Percentiles rank a stretch among this genome's conserved stretches.
Evolutionary conservation across 352 stramenopile genomes (phyloP).

Genomic region (Phytophthora multivora): DNA sequence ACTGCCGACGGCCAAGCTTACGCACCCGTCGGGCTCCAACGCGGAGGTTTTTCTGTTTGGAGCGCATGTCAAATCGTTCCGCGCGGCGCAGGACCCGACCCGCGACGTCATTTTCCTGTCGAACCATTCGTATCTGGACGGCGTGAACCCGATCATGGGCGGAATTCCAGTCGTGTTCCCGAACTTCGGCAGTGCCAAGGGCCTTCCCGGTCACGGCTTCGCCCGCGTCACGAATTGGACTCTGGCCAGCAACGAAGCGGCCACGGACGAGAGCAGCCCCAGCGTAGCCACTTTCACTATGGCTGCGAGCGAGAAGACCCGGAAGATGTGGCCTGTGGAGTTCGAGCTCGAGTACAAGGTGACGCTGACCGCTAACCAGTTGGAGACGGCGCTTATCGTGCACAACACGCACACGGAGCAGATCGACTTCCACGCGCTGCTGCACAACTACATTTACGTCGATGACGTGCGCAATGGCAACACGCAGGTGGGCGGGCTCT

Average conservation of each 20-base stretch:
- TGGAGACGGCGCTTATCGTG: slow-evolving; percentile 78
- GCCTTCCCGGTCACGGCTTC: slow-evolving; percentile 87
- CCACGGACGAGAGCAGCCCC: slow-evolving; percentile 6
- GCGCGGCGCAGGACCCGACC: slow-evolving; percentile 15
- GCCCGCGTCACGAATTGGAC: slow-evolving; percentile 59
- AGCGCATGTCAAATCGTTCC: slow-evolving; percentile 79
- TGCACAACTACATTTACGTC: slow-evolving; percentile 94
- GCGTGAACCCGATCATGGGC: slow-evolving; percentile 84
- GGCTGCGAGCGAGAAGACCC: slow-evolving; percentile 28
- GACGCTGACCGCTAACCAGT: slow-evolving; percentile 46
- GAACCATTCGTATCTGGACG: slow-evolving; percentile 71
- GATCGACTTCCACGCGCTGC: slow-evolving; percentile 92
- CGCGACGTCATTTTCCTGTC: slow-evolving; percentile 87
- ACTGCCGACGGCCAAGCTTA: slow-evolving; percentile 50
- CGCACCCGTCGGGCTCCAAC: slow-evolving; percentile 62
- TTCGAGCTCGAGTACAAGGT: slow-evolving; percentile 73
- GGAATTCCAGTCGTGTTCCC: slow-evolving; percentile 93
- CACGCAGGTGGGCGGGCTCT: slow-evolving; percentile 80
- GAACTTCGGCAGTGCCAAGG: slow-evolving; percentile 75
- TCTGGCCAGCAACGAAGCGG: slow-evolving; percentile 10
- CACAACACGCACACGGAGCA: slow-evolving; percentile 81
- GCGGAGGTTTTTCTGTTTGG: slow-evolving; percentile 76
- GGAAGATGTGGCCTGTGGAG: slow-evolving; percentile 54
- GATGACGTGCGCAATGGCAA: slow-evolving; percentile 65
- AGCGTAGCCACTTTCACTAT: slow-evolving; percentile 40